These are phyloP conservation scores for Nitzschia sp. DNA, from an alignment of 108 stramenopile genomes.

Conservation along the genomic window DNA sequence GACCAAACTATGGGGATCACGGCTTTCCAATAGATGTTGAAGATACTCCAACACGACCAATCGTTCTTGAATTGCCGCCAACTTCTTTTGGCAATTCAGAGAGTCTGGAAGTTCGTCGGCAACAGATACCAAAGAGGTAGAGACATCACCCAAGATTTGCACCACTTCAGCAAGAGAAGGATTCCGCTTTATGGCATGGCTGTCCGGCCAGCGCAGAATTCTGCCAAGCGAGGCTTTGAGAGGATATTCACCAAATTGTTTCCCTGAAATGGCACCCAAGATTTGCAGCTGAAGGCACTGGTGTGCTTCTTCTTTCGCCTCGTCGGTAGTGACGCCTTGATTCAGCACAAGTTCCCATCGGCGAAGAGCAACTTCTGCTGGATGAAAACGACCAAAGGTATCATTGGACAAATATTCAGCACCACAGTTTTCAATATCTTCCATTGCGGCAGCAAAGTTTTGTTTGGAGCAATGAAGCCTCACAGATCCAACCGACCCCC, in stretches of 20 bases:
- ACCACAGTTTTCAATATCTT: constrained; percentile 27
- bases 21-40: constrained; percentile 4
- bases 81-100: constrained; percentile 7
- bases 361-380: constrained; percentile 52
- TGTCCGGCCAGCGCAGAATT: constrained; percentile 53
- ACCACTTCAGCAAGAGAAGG: constrained; percentile 31
- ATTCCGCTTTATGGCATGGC: not conserved
- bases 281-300: constrained; percentile 32
- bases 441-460: constrained; percentile 48
- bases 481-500: constrained; percentile 37
- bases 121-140: constrained; percentile 22
- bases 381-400: constrained; percentile 47
- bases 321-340: constrained; percentile 32
- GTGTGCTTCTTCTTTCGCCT: constrained; percentile 30
- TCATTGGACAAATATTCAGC: constrained; percentile 28
- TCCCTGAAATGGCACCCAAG: constrained; percentile 28
- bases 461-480: constrained; percentile 42
- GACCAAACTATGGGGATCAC: not conserved
- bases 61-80: constrained; percentile 20
- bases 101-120: constrained; percentile 24
- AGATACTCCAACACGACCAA: constrained; percentile 21
- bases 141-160: constrained; percentile 45
- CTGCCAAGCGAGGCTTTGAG: constrained; percentile 48
- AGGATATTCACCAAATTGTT: constrained; percentile 11
- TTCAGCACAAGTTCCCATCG: constrained; percentile 47